Base-by-base conservation (phyloP, 2,329 filamentous ascomycete species). In the Colletotrichum sp. region DNA sequence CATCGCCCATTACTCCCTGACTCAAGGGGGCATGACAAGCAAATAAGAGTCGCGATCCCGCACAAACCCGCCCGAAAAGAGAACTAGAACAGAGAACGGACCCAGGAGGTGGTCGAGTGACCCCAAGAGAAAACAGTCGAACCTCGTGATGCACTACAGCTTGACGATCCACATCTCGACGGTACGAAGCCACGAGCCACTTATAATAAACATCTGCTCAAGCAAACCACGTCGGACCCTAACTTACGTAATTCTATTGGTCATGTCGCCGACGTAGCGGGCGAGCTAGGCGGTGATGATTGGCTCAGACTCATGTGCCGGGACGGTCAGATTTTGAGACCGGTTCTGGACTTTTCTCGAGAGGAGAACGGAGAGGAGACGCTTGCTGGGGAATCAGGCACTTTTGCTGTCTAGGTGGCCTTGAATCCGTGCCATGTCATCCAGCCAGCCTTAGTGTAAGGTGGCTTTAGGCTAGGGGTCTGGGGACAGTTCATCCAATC, bases 181-280 rank as follows among this genome's bases (percentile, higher is more conserved):
- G 58, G 24, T 26, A 73, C 64, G 32, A 68, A 71, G 36, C 30
- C 21, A 58, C 30, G 66, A 34, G 62, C 18, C 34, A 68, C 34
- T 60, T 75, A 73, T 65, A 52, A 52, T 52, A 73, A 61, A 72
- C 38, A 10, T 48, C n/a, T 18, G 62, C 10, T 38, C 56, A 64
- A 56, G 70, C 26, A 48, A 43, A 28, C 43, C 9, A 48, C 21
- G 43, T 43, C 28, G 61, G 21, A 28, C 32, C 64, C 21, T 32
- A 26, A 72, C 26, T 75, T 75, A 75, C 73, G 73, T 73, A 75
- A 75, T 75, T 73, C 56, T 38, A 73, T 73, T 75, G 73, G 70
- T 75, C 70, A 75, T 65, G n/a, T 43, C 34, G 32, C 34, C 43
- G 13, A 52, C 36, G 38, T 58, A 43, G 70, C 70, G 62, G 43